Base-by-base conservation (phyloP, 2,329 filamentous ascomycete species). In the Daldinia eschscholtzii region DNA sequence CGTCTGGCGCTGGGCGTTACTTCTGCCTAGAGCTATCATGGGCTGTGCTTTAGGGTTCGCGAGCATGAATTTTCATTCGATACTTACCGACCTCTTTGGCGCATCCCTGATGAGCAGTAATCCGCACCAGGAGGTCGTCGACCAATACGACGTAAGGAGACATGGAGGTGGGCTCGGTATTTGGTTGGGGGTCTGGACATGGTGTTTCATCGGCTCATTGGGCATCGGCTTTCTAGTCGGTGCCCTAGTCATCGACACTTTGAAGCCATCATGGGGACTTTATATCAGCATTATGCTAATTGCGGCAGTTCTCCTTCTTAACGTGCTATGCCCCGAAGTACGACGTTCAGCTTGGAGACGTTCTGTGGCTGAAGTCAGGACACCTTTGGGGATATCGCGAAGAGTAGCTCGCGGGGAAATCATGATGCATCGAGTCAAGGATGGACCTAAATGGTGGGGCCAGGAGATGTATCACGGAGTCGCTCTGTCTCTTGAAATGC, bases 171-270 rank as follows among this genome's bases (percentile, higher is more conserved):
- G 92, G 0, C 90, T 94, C 82, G 92, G 92, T 0, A 82, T 92
- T n/a, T 94, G 92, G 92, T 83, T 93, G 9, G 91, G 91, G 1
- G 84, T 92, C 61, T 94, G 92, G 91, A 90, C 90, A 0, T 94
- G 90, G 88, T 92, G 91, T 76, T 92, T 88, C 79, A 88, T 92
- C 73, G 91, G 89, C 5, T 92, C 91, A 23, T 83, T 94, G 23
- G 88, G 89, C 0, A 76, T 93, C 41, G 92, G 92, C 0, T 94
- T 94, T 75, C 81, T 92, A 64, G 82, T 92, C 42, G 92, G 92
- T 3, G 91, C 91, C 10, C 81, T 85, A 41, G 87, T 94, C 72
- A 93, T 94, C 73, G 87, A 90, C 70, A 79, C 78, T 9, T 78
- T 89, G 37, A 85, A 86, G 59, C 91, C 92, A 1, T 86, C 87